Base-by-base conservation (phyloP, 2,329 filamentous ascomycete genomes). In the Arthrobotrys entomopaga region DNA sequence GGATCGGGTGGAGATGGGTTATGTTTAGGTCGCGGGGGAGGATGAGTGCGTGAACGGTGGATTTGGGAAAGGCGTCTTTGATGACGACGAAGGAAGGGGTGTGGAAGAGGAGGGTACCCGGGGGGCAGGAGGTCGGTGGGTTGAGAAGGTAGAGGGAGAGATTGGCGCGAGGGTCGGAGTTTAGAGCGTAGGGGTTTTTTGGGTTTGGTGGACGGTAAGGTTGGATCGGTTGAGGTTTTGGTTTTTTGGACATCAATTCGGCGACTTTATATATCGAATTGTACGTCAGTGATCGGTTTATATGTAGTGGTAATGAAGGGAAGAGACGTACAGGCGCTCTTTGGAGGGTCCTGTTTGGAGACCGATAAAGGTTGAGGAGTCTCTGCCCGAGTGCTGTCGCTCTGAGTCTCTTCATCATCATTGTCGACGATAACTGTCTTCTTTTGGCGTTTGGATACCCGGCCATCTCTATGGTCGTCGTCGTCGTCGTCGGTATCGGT, bases 1-100 rank as follows among this genome's bases (percentile, higher is more conserved):
- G 87, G 79, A 94, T 90, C 0, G 94, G 93, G 78, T 96, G 90
- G 10, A 88, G 83, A 4, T 85, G 82, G 77, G 85, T 87, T 79
- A 88, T 87, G 1, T 80, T 79, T 0, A 84, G 79, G 46, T 90
- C 87, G 57, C 93, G 90, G 5, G 93, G 92, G 3, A 98, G 87
- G n/a, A 98, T 87, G 1, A 99, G 90, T 0, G 92, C 85, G 82
- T 99, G 95, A 2, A 97, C 85, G 2, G 87, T 88, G 2, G 91
- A 87, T 82, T 98, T 99, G 7, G 95, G 93, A 80, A 88, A 99
- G 75, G 88, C 84, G 82, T 99, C 95, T 78, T 89, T 86, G 80
- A 98, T 91, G 19, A 89, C 86, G 58, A 93, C 91, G 77, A 90
- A 92, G 73, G 88, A 82, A n/a, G 87, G 84, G 76, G 87, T 87